Evolutionary conservation across 805 yeast species (phyloP).

Genomic region (Millerozyma acaciae): DNA sequence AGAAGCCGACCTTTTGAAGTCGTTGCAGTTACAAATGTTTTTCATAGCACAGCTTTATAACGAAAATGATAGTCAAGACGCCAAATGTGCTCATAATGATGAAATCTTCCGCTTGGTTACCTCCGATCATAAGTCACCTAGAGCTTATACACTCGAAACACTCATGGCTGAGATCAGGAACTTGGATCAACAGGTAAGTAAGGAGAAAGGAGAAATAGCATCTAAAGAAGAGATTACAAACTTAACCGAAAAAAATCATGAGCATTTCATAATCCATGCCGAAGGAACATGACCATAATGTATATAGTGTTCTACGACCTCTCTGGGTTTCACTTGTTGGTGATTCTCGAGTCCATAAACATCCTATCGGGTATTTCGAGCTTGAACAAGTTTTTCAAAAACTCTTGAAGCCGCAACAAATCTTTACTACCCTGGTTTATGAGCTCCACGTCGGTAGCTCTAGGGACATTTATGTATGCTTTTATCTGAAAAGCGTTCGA

Average conservation of each 20-base stretch:
- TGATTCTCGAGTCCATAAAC: constrained; percentile 73
- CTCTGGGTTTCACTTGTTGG: no score
- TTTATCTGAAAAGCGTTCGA: constrained; percentile 59
- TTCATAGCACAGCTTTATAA: constrained; percentile 30
- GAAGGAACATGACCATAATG: not conserved
- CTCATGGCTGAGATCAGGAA: constrained; percentile 13
- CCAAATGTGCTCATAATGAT: no score
- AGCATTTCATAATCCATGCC: not conserved
- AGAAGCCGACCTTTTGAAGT: constrained; percentile 16
- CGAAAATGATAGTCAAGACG: constrained; percentile 7
- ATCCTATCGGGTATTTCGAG: constrained; percentile 74
- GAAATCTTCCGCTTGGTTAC: constrained; percentile 30
- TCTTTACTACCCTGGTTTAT: constrained; percentile 63
- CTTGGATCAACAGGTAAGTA: constrained; percentile 9
- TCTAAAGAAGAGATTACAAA: constrained; percentile 10
- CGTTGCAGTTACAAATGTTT: constrained; percentile 34
- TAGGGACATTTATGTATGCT: constrained; percentile 66
- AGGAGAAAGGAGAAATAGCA: constrained; percentile 19
- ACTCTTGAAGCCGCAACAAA: constrained; percentile 58
- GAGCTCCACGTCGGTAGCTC: constrained; percentile 70
- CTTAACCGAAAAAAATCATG: constrained; percentile 8
- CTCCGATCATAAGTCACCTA: constrained; percentile 25
- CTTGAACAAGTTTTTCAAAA: constrained; percentile 62
- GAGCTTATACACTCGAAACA: constrained; percentile 20
- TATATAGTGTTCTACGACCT: constrained; percentile 8